A percentile compares a stretch with the other conserved stretches of the same genome.
Conservation (phyloP, 139 green algal species). For the Monoraphidium neglectum region DNA sequence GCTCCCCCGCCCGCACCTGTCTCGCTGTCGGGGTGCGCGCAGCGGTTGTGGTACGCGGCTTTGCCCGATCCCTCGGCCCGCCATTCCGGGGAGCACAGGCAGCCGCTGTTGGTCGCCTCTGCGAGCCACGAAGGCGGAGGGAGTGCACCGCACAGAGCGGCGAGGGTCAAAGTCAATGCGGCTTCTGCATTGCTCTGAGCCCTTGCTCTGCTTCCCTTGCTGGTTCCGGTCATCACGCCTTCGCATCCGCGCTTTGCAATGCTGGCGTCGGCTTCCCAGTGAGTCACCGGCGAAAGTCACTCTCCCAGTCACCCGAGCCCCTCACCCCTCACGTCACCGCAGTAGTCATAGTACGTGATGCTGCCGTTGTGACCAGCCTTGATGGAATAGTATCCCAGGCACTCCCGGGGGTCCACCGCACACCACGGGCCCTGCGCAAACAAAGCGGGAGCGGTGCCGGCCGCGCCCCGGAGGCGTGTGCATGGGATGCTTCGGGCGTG, state of each 20-base stretch:
- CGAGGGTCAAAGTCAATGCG: neutral
- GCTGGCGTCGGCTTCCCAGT: neutral
- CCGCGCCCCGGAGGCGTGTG: no score
- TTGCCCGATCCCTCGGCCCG: neutral
- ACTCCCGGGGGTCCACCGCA: no score
- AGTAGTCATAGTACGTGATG: no score
- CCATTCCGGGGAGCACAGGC: constrained; percentile 11
- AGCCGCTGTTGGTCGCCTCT: constrained; percentile 3
- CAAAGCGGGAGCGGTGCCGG: no score
- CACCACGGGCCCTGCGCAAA: no score
- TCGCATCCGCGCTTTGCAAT: neutral
- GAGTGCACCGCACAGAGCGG: neutral
- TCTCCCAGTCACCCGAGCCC: no score
- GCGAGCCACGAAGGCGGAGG: neutral
- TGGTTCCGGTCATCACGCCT: neutral
- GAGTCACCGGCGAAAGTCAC: no score
- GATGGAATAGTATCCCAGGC: no score
- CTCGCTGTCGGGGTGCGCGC: constrained; percentile 1
- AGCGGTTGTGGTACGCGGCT: constrained; percentile 2
- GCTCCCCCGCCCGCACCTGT: neutral
- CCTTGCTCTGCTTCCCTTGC: neutral
- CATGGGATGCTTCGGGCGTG: no score
- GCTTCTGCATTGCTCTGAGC: neutral
- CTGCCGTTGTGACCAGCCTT: no score
- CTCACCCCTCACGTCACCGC: no score